Evolutionary conservation across 2,329 filamentous ascomycete species (phyloP).

Genomic region (Diaporthe eres): DNA sequence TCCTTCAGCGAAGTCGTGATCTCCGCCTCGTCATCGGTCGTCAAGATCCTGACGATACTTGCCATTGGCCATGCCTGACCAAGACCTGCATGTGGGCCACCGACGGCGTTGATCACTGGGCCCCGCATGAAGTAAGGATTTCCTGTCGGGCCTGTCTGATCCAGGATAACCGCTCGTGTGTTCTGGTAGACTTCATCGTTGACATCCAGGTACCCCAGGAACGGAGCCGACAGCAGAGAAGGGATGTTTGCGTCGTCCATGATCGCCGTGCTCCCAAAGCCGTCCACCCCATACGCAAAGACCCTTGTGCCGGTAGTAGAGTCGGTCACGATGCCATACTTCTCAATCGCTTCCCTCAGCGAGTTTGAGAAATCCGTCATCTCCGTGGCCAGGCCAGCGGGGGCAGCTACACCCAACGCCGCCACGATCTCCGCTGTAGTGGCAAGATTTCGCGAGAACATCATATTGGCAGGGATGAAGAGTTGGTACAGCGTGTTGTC

Average conservation of each 20-base stretch:
- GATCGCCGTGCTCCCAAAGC: constrained; percentile 71
- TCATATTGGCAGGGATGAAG: constrained; percentile 91
- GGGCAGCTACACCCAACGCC: constrained; percentile 52
- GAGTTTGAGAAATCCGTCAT: constrained; percentile 73
- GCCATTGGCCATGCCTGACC: constrained; percentile 91
- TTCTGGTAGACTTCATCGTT: constrained; percentile 78
- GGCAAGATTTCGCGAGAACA: constrained; percentile 76
- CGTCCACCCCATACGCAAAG: constrained; percentile 81
- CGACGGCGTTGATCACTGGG: constrained; percentile 64
- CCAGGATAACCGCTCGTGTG: constrained; percentile 80
- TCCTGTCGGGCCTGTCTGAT: constrained; percentile 58
- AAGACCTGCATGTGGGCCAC: constrained; percentile 69
- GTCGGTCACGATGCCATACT: constrained; percentile 63
- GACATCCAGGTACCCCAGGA: constrained; percentile 70
- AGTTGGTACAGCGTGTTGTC: constrained; percentile 89
- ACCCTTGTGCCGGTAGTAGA: constrained; percentile 49
- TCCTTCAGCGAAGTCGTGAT: constrained; percentile 75
- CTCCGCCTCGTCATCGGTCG: constrained; percentile 80
- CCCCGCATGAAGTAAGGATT: constrained; percentile 80
- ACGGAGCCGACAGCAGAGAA: constrained; percentile 71
- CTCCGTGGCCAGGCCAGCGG: constrained; percentile 64
- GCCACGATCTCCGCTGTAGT: constrained; percentile 62
- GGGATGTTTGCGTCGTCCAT: constrained; percentile 82
- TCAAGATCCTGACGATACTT: constrained; percentile 84
- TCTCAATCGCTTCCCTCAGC: constrained; percentile 50